Base-by-base conservation (phyloP, 2,329 filamentous ascomycete genomes). In the Coleophoma crateriformis region DNA sequence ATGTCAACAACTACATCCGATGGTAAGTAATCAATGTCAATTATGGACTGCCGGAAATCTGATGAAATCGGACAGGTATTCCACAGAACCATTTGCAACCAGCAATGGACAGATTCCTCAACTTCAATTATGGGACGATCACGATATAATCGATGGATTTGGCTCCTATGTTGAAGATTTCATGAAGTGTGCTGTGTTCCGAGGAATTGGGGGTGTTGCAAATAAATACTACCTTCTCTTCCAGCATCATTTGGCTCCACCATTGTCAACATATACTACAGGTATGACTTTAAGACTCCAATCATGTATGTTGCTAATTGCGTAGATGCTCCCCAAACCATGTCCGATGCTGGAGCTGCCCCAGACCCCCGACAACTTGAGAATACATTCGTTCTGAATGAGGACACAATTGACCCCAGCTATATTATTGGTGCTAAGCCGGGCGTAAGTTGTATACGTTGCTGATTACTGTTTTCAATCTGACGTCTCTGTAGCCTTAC, bases 221-320 rank as follows among this genome's bases (percentile, higher is more conserved):
- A 95, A 94, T 75, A 99, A 99, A 69, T 97, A 97, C 69, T 99
- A 99, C 66, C 81, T 97, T 79, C 79, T 99, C 10, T 99, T 99
- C 69, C 94, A 99, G 70, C 94, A 99, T 60, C 92, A 96, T 62
- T 72, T 95, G 45, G 81, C 91, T 12, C 92, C 92, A 1, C 90
- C 92, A 0, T 74, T 79, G 54, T 91, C 88, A 32, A 96, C 91
- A 1, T 96, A 85, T 66, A 96, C 90, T 3, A 88, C 88, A 1
- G 87, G 87, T 75, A 79, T 73, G 68, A 67, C 56, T 49, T 67
- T 56, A 22, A 8, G 10, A 20, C 39, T 47, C 14, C 22, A 32
- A 13, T 58, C 33, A 64, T 11, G 10, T 12, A n/a, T 13, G 13
- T 7, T 48, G 43, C 52, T 60, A 47, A 63, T 10, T 33, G 32